These are phyloP conservation scores for Phytophthora hybrid DNA, from an alignment of 352 stramenopile genomes.

Conservation along the genomic window DNA sequence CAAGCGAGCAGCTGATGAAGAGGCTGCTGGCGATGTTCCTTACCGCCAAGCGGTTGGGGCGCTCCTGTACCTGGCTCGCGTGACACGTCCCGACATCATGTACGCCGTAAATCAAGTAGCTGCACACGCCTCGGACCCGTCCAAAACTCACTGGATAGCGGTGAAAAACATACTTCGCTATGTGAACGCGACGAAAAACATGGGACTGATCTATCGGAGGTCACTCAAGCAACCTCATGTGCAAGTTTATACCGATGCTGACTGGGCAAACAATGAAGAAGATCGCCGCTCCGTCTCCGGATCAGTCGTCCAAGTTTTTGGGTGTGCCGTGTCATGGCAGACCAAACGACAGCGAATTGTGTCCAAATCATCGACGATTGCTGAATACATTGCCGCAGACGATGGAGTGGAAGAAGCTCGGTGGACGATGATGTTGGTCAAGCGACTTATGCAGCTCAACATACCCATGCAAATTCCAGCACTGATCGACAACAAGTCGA, in stretches of 20 bases:
- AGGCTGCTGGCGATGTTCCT: not conserved
- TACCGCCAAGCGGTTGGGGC: slow-evolving; percentile 7
- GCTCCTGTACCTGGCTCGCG: slow-evolving; percentile 9
- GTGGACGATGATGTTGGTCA: not conserved
- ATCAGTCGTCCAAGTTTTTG: not conserved
- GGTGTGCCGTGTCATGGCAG: slow-evolving; percentile 1
- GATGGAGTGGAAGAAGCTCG: slow-evolving; percentile 18
- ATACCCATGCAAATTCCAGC: not conserved
- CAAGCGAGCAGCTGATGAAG: not conserved
- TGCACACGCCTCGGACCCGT: slow-evolving; percentile 2
- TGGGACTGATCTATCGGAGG: too few relatives aligned
- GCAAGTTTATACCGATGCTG: too few relatives aligned
- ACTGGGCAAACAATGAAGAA: slow-evolving; percentile 26
- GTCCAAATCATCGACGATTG: too few relatives aligned
- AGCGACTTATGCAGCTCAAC: not conserved
- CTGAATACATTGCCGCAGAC: slow-evolving; percentile 14
- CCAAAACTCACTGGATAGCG: slow-evolving; percentile 8
- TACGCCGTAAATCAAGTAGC: slow-evolving; percentile 20
- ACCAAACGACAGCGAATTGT: slow-evolving; percentile 17
- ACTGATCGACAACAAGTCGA: slow-evolving; percentile 24
- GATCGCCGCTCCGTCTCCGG: not conserved
- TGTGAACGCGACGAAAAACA: not conserved
- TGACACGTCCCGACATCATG: slow-evolving; percentile 9
- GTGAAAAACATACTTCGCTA: slow-evolving; percentile 28
- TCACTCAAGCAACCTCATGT: too few relatives aligned